A percentile compares a stretch with the other conserved stretches of the same genome.
phyloP scores from a whole-genome alignment of 2,329 filamentous ascomycete genomes.

The Fusarium chuoi region DNA sequence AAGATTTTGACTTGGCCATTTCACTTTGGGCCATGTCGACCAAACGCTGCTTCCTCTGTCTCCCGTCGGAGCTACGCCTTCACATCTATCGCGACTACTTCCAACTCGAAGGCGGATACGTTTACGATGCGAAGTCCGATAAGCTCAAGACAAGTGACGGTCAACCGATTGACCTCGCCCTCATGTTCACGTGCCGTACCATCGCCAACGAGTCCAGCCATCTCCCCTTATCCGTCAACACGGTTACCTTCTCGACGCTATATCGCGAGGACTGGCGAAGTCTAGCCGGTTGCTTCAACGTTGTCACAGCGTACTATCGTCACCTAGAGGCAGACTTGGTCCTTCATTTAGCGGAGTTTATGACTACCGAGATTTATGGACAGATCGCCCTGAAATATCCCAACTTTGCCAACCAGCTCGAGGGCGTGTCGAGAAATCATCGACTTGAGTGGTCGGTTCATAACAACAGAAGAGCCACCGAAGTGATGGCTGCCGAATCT shows the following conservation, averaged over 20 bases:
- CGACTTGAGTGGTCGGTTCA: not conserved
- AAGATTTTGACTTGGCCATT: not conserved
- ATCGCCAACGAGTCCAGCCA: not conserved
- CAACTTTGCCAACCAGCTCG: rapidly evolving
- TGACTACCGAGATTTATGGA: not conserved
- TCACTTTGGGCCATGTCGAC: not conserved
- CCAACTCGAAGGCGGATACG: constrained; percentile 3
- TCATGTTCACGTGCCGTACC: constrained; percentile 14
- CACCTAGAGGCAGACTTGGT: not conserved
- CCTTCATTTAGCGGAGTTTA: not conserved
- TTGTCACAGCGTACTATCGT: not conserved
- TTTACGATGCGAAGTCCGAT: not conserved
- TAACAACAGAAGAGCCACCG: not conserved
- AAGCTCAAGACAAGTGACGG: not conserved
- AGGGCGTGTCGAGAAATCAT: not conserved
- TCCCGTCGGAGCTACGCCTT: not conserved
- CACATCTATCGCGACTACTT: constrained; percentile 15
- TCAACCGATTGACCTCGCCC: constrained; percentile 6
- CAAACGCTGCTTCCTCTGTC: not conserved
- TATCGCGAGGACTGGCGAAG: not conserved
- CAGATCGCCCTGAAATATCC: not conserved
- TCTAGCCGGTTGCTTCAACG: not conserved
- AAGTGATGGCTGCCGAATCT: not conserved
- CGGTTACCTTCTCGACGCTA: constrained; percentile 4
- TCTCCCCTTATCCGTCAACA: not conserved